Percentiles rank a stretch among this genome's conserved stretches.
phyloP scores from a whole-genome alignment of 306 rosid genomes.

The Corylus heterophylla region DNA sequence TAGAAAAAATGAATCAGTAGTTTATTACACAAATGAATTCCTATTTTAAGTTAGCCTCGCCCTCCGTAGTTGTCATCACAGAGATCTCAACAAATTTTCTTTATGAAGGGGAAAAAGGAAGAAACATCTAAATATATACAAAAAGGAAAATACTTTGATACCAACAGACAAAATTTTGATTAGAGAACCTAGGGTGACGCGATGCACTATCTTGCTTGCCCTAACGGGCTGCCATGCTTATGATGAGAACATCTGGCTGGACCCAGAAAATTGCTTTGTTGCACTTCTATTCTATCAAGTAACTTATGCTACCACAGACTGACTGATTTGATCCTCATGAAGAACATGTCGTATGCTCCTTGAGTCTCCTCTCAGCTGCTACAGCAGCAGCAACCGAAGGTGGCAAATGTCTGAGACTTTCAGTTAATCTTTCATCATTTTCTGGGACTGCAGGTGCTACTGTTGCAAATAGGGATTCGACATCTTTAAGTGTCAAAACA shows the following conservation, averaged over 20 bases:
- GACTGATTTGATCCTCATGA: not conserved
- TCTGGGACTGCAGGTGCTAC: slow-evolving; percentile 43
- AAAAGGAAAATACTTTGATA: slow-evolving; percentile 11
- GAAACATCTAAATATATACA: not conserved
- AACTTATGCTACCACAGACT: slow-evolving; percentile 1
- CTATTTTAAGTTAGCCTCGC: not conserved
- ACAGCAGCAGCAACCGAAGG: slow-evolving; percentile 84
- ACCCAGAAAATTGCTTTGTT: slow-evolving; percentile 12
- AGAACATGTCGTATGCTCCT: slow-evolving; percentile 45
- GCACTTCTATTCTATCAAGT: not conserved
- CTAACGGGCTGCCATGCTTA: not conserved
- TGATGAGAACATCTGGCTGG: slow-evolving; percentile 6
- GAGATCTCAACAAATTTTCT: not conserved
- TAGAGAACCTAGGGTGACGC: slow-evolving; percentile 21
- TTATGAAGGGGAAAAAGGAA: not conserved
- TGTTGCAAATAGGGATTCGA: slow-evolving; percentile 66
- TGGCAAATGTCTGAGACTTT: slow-evolving; percentile 62
- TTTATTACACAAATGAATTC: not conserved
- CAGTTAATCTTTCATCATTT: slow-evolving; percentile 43
- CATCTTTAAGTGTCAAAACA: slow-evolving; percentile 74
- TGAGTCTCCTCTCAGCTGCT: slow-evolving; percentile 86
- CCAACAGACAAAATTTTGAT: not conserved
- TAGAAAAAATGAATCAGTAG: not conserved
- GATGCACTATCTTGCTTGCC: not conserved
- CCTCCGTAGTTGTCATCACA: not conserved